Percentiles rank a stretch among this genome's conserved stretches.
phyloP scores from a whole-genome alignment of 129 eudicot species.

The Saussurea involucrata region DNA sequence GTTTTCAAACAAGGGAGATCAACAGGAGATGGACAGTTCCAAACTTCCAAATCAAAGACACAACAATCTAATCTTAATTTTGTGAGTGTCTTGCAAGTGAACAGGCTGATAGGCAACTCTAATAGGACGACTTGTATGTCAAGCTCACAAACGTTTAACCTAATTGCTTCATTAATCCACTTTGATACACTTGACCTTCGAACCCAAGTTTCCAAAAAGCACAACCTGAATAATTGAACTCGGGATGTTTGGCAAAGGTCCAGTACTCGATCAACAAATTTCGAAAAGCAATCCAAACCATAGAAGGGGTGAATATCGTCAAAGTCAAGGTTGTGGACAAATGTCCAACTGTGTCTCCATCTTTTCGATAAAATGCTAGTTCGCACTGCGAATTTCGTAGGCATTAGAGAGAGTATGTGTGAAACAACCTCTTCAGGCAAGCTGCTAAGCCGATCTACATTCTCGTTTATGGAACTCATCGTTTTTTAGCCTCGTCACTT shows the following conservation, averaged over 20 bases:
- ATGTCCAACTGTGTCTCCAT: conserved; percentile 17
- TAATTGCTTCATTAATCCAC: conserved; percentile 14
- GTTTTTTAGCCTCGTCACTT: background rate
- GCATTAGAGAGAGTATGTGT: conserved; percentile 26
- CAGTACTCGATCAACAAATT: conserved; percentile 3
- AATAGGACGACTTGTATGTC: background rate
- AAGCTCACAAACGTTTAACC: conserved; percentile 8
- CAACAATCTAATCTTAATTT: background rate
- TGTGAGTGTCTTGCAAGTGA: conserved; percentile 20
- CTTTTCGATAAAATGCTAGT: conserved; percentile 26
- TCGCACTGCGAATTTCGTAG: conserved; percentile 19
- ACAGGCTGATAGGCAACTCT: background rate
- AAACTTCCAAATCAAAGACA: too few relatives aligned
- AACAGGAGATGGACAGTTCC: background rate
- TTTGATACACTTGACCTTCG: background rate
- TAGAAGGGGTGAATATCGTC: background rate
- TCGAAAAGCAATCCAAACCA: background rate
- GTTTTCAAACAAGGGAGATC: conserved; percentile 11
- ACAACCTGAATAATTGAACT: background rate
- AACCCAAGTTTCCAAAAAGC: background rate
- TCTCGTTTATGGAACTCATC: background rate
- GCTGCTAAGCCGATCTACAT: conserved; percentile 7
- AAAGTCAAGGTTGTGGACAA: conserved; percentile 13
- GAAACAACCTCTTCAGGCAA: conserved; percentile 15
- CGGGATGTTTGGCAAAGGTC: background rate